Evolutionary conservation across 1,284 basidiomycete genomes (phyloP), one percentile per base, ranked within the genome.

Genomic region (Ceraceosorus guamensis): DNA sequence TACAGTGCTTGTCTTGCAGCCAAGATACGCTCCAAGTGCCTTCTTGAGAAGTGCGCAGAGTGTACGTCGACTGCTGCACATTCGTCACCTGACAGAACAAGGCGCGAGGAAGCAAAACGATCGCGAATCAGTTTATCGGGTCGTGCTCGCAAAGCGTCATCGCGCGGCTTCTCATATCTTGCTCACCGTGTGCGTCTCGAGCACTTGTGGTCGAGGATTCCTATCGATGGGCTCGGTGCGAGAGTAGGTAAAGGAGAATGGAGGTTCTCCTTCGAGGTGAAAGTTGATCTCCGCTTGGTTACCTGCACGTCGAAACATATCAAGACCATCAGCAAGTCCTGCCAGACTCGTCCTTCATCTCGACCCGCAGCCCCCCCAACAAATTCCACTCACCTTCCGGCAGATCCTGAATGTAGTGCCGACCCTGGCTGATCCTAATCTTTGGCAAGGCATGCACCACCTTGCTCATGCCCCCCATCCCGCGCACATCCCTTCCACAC

Each of bases 11-110:
- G 76, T 93, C 90, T 18, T 86, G 83, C 54, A 93, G 85, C 55
- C 86, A 89, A 5, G 88, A 89, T n/a, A 97, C 87, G 11, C 86
- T 88, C 89, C 89, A 92, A 31, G 60, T 62, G 7, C 91, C 91
- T 81, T 93, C 89, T 50, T 88, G 78, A 3, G 88, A 86, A 6
- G 89, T 90, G 73, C 85, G 89, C 63, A 97, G 87, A 3, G 88
- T 88, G 76, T 93, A 95, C 69, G n/a, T n/a, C n/a, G n/a, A n/a
- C n/a, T n/a, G n/a, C n/a, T n/a, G n/a, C n/a, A n/a, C n/a, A n/a
- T n/a, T n/a, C n/a, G n/a, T n/a, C n/a, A n/a, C n/a, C n/a, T n/a
- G n/a, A n/a, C n/a, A n/a, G n/a, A n/a, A n/a, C n/a, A n/a, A n/a
- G n/a, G n/a, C n/a, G n/a, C n/a, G n/a, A n/a, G n/a, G n/a, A n/a